Conservation (phyloP, 495 filamentous ascomycete genomes). For the Apiosordaria backusii region DNA sequence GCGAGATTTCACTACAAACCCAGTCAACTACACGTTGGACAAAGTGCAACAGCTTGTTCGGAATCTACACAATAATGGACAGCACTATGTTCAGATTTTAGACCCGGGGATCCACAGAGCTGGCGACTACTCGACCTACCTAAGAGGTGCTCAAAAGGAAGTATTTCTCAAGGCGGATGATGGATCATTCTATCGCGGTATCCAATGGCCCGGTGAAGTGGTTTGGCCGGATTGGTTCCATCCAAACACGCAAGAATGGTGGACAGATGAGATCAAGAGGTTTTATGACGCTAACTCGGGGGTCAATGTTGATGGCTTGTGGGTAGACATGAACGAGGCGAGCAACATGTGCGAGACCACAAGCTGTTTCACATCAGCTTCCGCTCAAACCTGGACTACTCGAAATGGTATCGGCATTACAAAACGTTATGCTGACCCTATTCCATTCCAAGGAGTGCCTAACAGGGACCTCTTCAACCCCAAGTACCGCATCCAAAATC, state of each 20-base stretch:
- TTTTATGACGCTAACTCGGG: constrained; percentile 67
- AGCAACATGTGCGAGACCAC: constrained; percentile 29
- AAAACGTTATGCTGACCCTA: background rate
- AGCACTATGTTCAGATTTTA: constrained; percentile 83
- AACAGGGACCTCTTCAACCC: constrained; percentile 65
- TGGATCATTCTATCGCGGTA: constrained; percentile 66
- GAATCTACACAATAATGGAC: constrained; percentile 66
- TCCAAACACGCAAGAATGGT: constrained; percentile 61
- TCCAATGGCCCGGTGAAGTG: constrained; percentile 81
- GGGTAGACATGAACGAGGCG: constrained; percentile 75
- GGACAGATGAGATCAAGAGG: constrained; percentile 64
- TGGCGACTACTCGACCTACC: constrained; percentile 58
- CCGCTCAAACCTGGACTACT: background rate
- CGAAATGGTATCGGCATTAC: background rate
- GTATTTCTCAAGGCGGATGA: constrained; percentile 64
- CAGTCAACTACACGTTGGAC: constrained; percentile 61
- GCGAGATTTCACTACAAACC: constrained; percentile 70
- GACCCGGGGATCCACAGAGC: constrained; percentile 72
- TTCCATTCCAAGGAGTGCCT: constrained; percentile 50
- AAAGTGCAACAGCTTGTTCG: constrained; percentile 64
- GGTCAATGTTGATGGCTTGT: constrained; percentile 79
- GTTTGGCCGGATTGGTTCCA: constrained; percentile 87
- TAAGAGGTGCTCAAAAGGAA: constrained; percentile 56
- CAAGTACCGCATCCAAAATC: constrained; percentile 69
- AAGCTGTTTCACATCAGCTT: constrained; percentile 1